Conservation (phyloP, 2,329 filamentous ascomycete genomes). For the Diaporthe batatas region DNA sequence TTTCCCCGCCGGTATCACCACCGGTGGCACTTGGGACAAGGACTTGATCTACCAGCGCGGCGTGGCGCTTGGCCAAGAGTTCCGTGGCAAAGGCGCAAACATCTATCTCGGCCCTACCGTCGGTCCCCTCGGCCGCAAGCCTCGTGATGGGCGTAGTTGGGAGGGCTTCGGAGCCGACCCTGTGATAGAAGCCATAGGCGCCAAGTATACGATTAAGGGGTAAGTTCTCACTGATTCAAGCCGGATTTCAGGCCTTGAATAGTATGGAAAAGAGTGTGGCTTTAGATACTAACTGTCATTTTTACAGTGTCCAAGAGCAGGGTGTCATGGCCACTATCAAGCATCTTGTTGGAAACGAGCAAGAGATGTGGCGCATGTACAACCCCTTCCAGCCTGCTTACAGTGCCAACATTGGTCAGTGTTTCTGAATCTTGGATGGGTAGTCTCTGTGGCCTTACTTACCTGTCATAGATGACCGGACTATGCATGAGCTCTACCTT, state of each 20-base stretch:
- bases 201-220: slow-evolving; percentile 80
- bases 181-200: slow-evolving; percentile 77
- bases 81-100: slow-evolving; percentile 79
- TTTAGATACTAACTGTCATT: slow-evolving; percentile 2
- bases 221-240: not conserved
- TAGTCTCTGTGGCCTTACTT: not conserved
- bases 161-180: slow-evolving; percentile 81
- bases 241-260: not conserved
- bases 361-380: slow-evolving; percentile 74
- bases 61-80: slow-evolving; percentile 77
- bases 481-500: slow-evolving; percentile 80
- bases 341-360: slow-evolving; percentile 81
- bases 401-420: slow-evolving; percentile 65
- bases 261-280: not conserved
- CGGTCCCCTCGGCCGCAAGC: slow-evolving; percentile 79
- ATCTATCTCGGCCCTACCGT: slow-evolving; percentile 79
- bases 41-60: slow-evolving; percentile 76
- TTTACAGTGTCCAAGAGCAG: slow-evolving; percentile 74
- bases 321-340: slow-evolving; percentile 88
- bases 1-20: slow-evolving; percentile 84
- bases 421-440: slow-evolving; percentile 67
- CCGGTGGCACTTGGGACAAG: slow-evolving; percentile 82
- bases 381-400: slow-evolving; percentile 65
- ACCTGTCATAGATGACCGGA: slow-evolving; percentile 71
- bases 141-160: slow-evolving; percentile 80